Percentiles rank a stretch among this genome's conserved stretches.
phyloP scores from a whole-genome alignment of 371 early-diverging fungal species.

The Umbelopsis sp. region DNA sequence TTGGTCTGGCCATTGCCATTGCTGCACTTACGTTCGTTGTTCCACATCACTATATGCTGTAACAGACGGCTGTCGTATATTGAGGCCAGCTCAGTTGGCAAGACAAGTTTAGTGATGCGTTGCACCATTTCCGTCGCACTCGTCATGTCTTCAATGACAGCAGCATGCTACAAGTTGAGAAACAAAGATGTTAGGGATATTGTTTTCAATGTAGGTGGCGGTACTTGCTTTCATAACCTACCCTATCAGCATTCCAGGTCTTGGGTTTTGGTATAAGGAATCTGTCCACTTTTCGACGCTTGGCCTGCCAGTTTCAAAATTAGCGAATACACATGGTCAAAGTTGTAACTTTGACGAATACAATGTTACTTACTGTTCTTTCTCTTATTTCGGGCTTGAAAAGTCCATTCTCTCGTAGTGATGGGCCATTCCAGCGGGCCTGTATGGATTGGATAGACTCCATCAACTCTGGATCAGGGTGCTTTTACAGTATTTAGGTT shows the following conservation, averaged over 20 bases:
- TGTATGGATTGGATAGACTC: constrained; percentile 33
- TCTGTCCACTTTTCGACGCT: constrained; percentile 19
- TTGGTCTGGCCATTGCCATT: neutral
- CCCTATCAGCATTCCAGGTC: constrained; percentile 17
- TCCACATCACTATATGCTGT: constrained; percentile 51
- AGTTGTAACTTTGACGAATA: no score
- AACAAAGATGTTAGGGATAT: neutral
- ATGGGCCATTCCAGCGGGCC: constrained; percentile 30
- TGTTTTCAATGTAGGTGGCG: no score
- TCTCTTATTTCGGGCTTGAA: constrained; percentile 16
- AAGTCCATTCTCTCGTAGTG: constrained; percentile 2
- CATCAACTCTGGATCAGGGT: constrained; percentile 42
- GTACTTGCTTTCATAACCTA: neutral
- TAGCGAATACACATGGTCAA: no score
- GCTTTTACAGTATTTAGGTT: constrained; percentile 21
- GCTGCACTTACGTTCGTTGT: constrained; percentile 30
- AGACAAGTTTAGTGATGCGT: constrained; percentile 41
- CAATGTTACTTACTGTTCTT: neutral
- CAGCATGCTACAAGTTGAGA: constrained; percentile 16
- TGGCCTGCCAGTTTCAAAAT: neutral
- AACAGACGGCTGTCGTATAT: constrained; percentile 49
- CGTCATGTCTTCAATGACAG: constrained; percentile 23
- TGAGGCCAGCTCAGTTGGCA: constrained; percentile 50
- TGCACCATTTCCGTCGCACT: constrained; percentile 32
- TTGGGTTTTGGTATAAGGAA: constrained; percentile 9